Conservation (phyloP, 805 yeast species). For the Soucietia sequanensis region DNA sequence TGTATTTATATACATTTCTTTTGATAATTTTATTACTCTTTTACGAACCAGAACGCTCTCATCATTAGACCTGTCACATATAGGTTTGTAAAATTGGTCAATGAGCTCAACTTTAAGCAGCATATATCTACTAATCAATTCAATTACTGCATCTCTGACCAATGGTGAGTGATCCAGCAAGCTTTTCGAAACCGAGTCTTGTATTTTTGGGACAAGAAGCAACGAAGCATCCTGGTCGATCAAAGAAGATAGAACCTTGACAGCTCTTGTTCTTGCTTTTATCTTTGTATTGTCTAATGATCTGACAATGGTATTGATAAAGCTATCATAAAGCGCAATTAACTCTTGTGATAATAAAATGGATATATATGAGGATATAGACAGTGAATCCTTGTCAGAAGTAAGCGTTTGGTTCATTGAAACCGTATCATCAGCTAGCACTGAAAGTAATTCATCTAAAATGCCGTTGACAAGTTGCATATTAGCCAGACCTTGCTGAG, state of each 20-base stretch:
- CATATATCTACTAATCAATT: conserved; percentile 54
- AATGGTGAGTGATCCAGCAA: conserved; percentile 64
- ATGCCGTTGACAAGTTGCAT: conserved; percentile 1
- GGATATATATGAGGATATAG: conserved; percentile 15
- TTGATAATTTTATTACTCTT: conserved; percentile 54
- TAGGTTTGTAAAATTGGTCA: conserved; percentile 47
- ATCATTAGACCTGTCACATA: conserved; percentile 54
- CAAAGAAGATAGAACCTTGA: conserved; percentile 58
- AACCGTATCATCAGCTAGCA: conserved; percentile 8
- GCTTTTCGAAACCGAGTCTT: conserved; percentile 48
- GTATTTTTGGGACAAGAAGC: conserved; percentile 49
- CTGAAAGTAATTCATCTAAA: conserved; percentile 5
- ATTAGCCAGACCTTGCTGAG: background rate
- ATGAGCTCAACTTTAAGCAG: conserved; percentile 42
- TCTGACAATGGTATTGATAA: conserved; percentile 47
- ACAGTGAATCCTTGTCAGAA: conserved; percentile 11
- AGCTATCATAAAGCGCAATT: conserved; percentile 47
- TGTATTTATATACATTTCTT: conserved; percentile 43
- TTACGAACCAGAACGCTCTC: conserved; percentile 64
- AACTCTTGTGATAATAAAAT: conserved; percentile 30
- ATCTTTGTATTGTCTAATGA: conserved; percentile 29
- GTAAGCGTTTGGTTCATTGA: conserved; percentile 7
- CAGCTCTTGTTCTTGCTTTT: conserved; percentile 50
- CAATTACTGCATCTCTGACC: conserved; percentile 75
- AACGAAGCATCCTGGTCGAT: conserved; percentile 53